Percentiles rank a stretch among this genome's conserved stretches.
Evolutionary conservation across 352 stramenopile species (phyloP).

Genomic region (Globisporangium heterothallicum): DNA sequence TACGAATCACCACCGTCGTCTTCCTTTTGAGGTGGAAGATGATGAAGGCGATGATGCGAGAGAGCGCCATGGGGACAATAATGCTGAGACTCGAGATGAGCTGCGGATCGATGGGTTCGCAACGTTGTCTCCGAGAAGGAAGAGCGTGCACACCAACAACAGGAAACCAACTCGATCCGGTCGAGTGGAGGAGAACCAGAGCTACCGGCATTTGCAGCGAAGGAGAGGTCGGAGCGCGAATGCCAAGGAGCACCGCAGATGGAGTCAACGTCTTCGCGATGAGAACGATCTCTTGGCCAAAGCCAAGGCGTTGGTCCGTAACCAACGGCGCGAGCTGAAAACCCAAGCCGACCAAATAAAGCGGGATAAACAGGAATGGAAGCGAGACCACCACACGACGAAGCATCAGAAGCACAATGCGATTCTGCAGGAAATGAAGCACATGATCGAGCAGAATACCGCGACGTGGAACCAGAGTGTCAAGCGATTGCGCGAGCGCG

Average conservation of each 20-base stretch:
- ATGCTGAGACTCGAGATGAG: not conserved
- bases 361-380: conserved; percentile 48
- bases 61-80: not conserved
- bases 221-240: not conserved
- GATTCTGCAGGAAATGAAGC: conserved; percentile 52
- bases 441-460: conserved; percentile 58
- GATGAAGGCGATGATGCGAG: not conserved
- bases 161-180: not conserved
- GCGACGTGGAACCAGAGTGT: conserved; percentile 42
- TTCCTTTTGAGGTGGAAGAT: not conserved
- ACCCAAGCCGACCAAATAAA: conserved; percentile 52
- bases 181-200: not conserved
- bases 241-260: conserved; percentile 25
- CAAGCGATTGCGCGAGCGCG: conserved; percentile 38
- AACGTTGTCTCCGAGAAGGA: not conserved
- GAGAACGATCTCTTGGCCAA: conserved; percentile 47
- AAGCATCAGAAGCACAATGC: conserved; percentile 15
- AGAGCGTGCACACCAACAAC: not conserved
- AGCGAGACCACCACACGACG: conserved; percentile 19
- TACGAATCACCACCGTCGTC: not conserved
- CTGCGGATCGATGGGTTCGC: not conserved
- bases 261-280: conserved; percentile 38
- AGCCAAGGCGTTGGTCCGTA: conserved; percentile 28
- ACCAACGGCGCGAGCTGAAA: conserved; percentile 42
- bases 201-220: not conserved